Conservation (phyloP, 129 eudicot genomes). For the Mikania micrantha region DNA sequence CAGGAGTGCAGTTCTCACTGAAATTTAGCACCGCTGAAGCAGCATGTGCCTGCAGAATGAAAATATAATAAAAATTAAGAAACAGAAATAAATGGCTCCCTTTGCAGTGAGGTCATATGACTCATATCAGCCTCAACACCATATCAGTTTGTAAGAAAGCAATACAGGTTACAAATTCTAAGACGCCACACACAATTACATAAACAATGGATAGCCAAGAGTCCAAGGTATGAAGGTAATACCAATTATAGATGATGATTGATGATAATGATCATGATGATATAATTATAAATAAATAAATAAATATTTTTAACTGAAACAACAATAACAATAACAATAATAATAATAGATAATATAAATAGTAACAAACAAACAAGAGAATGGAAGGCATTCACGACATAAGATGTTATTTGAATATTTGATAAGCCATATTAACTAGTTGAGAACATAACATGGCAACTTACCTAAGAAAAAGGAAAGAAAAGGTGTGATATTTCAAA, state of each 20-base stretch:
- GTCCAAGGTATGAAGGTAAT: background rate
- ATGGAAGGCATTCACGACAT: background rate
- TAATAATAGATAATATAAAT: too few species aligned
- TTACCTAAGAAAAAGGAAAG: background rate
- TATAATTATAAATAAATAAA: too few species aligned
- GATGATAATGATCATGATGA: background rate
- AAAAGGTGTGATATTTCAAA: background rate
- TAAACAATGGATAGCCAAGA: background rate
- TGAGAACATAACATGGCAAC: background rate
- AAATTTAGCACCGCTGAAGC: constrained; percentile 93
- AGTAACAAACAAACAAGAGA: background rate
- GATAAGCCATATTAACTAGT: too few species aligned
- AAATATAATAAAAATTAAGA: background rate
- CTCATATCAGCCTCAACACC: background rate
- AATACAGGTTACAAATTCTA: background rate
- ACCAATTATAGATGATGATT: background rate
- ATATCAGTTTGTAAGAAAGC: background rate
- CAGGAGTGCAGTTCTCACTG: constrained; percentile 97
- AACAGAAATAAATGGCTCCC: background rate
- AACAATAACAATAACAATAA: too few species aligned
- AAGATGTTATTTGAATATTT: background rate
- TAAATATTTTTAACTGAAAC: too few species aligned
- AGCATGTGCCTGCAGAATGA: constrained; percentile 76
- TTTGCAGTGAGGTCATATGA: background rate
- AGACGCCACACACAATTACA: background rate